phyloP scores from a whole-genome alignment of 2,329 filamentous ascomycete genomes.

The Pseudohalonectria lignicola region DNA sequence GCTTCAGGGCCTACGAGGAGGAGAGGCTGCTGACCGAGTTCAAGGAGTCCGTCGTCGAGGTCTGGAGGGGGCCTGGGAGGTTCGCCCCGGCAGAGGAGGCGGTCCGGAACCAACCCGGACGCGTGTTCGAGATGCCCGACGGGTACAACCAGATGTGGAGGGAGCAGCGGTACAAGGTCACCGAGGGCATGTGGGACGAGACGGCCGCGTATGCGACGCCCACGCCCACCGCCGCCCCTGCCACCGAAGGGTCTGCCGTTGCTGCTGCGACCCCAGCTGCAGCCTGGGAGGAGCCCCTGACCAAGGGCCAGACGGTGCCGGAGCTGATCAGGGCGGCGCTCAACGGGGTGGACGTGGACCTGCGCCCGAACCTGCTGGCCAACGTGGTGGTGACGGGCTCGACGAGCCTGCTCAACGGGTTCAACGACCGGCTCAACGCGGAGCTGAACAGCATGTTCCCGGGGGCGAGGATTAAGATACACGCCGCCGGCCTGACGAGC shows the following conservation, averaged over 20 bases:
- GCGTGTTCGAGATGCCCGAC: slow-evolving; percentile 94
- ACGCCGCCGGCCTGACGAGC: slow-evolving; percentile 73
- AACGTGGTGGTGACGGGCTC: slow-evolving; percentile 93
- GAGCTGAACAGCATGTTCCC: slow-evolving; percentile 78
- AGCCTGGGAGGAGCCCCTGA: slow-evolving; percentile 33
- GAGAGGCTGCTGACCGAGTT: slow-evolving; percentile 90
- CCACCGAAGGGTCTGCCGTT: background rate
- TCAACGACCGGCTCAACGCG: slow-evolving; percentile 80
- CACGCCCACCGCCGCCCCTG: background rate
- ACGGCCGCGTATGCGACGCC: slow-evolving; percentile 50
- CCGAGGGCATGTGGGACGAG: slow-evolving; percentile 87
- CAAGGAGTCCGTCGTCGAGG: slow-evolving; percentile 94
- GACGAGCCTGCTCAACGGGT: slow-evolving; percentile 76
- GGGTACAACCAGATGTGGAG: slow-evolving; percentile 94
- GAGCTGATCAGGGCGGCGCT: slow-evolving; percentile 71
- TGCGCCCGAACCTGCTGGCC: slow-evolving; percentile 69
- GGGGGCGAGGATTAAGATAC: slow-evolving; percentile 75
- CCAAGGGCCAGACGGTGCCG: slow-evolving; percentile 70
- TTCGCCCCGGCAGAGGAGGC: slow-evolving; percentile 64
- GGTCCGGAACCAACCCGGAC: slow-evolving; percentile 60
- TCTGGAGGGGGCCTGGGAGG: slow-evolving; percentile 73
- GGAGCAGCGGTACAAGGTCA: slow-evolving; percentile 72
- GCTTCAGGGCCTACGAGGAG: slow-evolving; percentile 77
- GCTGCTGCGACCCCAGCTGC: slow-evolving; percentile 18
- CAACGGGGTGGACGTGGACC: slow-evolving; percentile 75